Evolutionary conservation across 495 filamentous ascomycete genomes (phyloP).

Genomic region (Penicillium alfredii): DNA sequence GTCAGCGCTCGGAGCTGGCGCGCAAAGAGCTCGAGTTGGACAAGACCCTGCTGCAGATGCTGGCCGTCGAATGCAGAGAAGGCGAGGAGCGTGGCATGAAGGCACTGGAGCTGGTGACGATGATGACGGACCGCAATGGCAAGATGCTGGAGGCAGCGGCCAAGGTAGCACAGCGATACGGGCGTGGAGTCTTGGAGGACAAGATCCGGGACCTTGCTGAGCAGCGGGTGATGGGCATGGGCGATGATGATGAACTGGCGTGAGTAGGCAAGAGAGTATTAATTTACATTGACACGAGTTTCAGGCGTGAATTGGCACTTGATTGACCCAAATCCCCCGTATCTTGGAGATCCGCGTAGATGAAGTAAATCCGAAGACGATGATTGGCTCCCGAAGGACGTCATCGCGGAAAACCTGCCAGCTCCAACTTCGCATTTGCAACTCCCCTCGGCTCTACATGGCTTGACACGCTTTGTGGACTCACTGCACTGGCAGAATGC

Average conservation of each 20-base stretch:
- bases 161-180: slow-evolving; percentile 78
- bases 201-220: slow-evolving; percentile 82
- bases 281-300: no score
- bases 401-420: slow-evolving; percentile 9
- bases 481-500: slow-evolving; percentile 26
- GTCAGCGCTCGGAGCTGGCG: slow-evolving; percentile 62
- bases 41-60: slow-evolving; percentile 80
- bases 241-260: slow-evolving; percentile 49
- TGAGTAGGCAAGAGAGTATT: slow-evolving; percentile 20
- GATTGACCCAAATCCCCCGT: no score
- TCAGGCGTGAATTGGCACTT: no score
- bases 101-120: slow-evolving; percentile 74
- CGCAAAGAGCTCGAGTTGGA: slow-evolving; percentile 74
- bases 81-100: slow-evolving; percentile 92
- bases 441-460: slow-evolving; percentile 11
- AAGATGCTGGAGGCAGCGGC: slow-evolving; percentile 80
- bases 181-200: slow-evolving; percentile 66
- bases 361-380: no score
- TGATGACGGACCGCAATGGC: slow-evolving; percentile 73
- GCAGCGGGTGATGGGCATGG: slow-evolving; percentile 49
- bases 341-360: no score
- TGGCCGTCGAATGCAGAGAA: slow-evolving; percentile 84
- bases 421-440: slow-evolving; percentile 4
- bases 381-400: slow-evolving; percentile 18
- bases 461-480: slow-evolving; percentile 10